Percentiles rank a stretch among this genome's conserved stretches.
Evolutionary conservation across 371 early-diverging fungal species (phyloP).

Genomic region (Mortierella sp.): DNA sequence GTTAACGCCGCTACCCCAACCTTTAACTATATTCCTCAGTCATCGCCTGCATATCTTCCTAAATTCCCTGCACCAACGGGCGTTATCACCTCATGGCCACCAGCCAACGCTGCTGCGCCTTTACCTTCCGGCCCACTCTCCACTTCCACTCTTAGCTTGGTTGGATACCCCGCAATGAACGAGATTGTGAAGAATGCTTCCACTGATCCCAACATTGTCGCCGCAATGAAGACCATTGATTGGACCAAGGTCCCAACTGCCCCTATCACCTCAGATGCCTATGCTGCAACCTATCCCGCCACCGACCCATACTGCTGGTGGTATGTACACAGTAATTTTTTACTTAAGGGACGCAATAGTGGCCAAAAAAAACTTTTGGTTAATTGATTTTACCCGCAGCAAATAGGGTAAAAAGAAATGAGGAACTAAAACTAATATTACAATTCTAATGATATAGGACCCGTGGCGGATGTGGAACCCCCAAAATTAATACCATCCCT

Average conservation of each 20-base stretch:
- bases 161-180: conserved; percentile 17
- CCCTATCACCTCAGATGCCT: neutral
- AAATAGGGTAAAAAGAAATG: no score
- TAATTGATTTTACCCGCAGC: neutral
- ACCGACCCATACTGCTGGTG: conserved; percentile 16
- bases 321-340: neutral
- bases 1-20: conserved; percentile 10
- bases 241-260: neutral
- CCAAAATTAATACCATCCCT: conserved; percentile 11
- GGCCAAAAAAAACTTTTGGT: neutral
- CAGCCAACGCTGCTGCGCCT: conserved; percentile 1
- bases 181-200: conserved; percentile 8
- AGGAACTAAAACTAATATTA: neutral
- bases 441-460: conserved; percentile 1
- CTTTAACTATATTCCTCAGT: conserved; percentile 6
- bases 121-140: conserved; percentile 15
- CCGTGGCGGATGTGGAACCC: conserved; percentile 3
- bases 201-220: conserved; percentile 16
- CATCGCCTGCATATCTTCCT: conserved; percentile 3
- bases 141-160: neutral
- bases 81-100: conserved; percentile 17
- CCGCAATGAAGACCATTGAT: neutral
- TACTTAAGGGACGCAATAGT: neutral
- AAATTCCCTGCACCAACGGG: conserved; percentile 4
- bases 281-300: neutral